Evolutionary conservation across 2,329 filamentous ascomycete species (phyloP).

Genomic region (Talaromyces sp.): DNA sequence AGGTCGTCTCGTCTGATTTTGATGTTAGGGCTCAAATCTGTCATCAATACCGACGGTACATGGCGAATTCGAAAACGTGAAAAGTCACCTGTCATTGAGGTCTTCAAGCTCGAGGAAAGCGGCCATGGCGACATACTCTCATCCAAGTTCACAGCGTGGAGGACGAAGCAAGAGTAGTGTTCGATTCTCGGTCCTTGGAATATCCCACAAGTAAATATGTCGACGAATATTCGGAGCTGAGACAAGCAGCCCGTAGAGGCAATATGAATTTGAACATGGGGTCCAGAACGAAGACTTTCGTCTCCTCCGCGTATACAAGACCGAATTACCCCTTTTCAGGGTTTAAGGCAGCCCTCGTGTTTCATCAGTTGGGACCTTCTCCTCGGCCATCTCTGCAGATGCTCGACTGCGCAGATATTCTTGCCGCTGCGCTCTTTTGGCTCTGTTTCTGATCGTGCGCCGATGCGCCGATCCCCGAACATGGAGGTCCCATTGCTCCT

Average conservation of each 20-base stretch:
- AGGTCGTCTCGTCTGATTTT: constrained; percentile 12
- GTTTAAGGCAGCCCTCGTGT: background rate
- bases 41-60: constrained; percentile 62
- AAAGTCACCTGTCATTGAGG: constrained; percentile 60
- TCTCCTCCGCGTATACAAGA: background rate
- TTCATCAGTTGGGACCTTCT: background rate
- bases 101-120: constrained; percentile 66
- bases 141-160: constrained; percentile 71
- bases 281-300: background rate
- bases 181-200: background rate
- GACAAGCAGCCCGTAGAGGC: background rate
- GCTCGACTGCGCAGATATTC: constrained; percentile 25
- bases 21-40: constrained; percentile 53
- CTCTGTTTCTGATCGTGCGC: constrained; percentile 45
- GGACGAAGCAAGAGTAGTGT: constrained; percentile 24
- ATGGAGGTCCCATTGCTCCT: constrained; percentile 54
- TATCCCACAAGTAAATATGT: background rate
- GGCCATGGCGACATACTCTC: constrained; percentile 73
- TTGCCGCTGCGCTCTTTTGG: constrained; percentile 24
- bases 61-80: constrained; percentile 71
- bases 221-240: too few species aligned
- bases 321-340: background rate
- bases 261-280: background rate
- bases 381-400: background rate
- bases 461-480: constrained; percentile 53